These are phyloP conservation scores for Pseudocercospora cruenta DNA, from an alignment of 2,329 filamentous ascomycete species.

Conservation along the genomic window DNA sequence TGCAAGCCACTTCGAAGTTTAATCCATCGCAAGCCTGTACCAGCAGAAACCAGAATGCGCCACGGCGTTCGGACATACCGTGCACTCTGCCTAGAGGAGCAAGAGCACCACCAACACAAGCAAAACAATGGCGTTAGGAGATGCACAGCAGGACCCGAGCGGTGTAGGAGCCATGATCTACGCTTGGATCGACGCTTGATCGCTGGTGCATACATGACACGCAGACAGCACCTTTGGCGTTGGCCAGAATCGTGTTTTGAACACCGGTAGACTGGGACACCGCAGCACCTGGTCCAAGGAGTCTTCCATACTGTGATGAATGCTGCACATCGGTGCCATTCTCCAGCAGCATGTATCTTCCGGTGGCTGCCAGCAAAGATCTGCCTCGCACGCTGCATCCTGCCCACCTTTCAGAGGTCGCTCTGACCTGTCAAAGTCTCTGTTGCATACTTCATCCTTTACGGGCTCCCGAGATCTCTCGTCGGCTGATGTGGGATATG, in stretches of 20 bases:
- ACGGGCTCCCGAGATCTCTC: no score
- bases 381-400: no score
- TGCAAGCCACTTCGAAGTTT: conserved; percentile 2
- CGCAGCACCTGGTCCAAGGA: no score
- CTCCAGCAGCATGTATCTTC: no score
- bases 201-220: not conserved
- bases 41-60: not conserved
- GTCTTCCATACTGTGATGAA: no score
- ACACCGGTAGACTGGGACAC: not conserved
- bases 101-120: not conserved
- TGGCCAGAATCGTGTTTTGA: not conserved
- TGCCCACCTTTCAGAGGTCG: no score
- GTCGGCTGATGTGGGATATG: no score
- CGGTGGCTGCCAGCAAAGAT: no score
- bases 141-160: not conserved
- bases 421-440: no score
- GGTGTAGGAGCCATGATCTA: not conserved
- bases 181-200: not conserved
- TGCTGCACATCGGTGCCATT: no score
- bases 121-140: not conserved
- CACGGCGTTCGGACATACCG: not conserved
- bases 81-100: not conserved
- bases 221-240: not conserved
- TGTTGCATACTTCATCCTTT: no score
- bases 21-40: not conserved